Percentiles rank a stretch among this genome's conserved stretches.
phyloP scores from a whole-genome alignment of 441 rosid genomes.

The Brassica balearica region DNA sequence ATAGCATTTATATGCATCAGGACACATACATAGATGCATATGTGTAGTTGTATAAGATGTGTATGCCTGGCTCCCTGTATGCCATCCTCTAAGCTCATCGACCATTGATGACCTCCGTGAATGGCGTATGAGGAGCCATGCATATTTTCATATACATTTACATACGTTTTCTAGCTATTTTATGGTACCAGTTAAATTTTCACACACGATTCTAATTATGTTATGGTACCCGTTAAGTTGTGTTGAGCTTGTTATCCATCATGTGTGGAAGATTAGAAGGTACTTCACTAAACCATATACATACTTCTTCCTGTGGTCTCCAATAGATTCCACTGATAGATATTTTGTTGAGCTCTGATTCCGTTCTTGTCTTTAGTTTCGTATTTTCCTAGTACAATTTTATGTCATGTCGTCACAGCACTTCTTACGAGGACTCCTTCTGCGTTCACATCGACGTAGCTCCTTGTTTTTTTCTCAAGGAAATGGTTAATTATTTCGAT shows the following conservation, averaged over 20 bases:
- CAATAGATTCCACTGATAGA: slow-evolving; percentile 27
- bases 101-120: slow-evolving; percentile 76
- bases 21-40: background rate
- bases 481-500: slow-evolving; percentile 24
- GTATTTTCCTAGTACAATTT: slow-evolving; percentile 36
- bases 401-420: slow-evolving; percentile 40
- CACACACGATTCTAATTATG: slow-evolving; percentile 6
- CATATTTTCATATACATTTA: slow-evolving; percentile 50
- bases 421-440: slow-evolving; percentile 40
- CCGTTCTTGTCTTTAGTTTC: slow-evolving; percentile 30
- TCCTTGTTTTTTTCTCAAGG: background rate
- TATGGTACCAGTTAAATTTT: slow-evolving; percentile 7
- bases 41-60: slow-evolving; percentile 21
- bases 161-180: background rate
- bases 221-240: slow-evolving; percentile 20
- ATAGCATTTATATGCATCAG: slow-evolving; percentile 5
- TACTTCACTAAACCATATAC: slow-evolving; percentile 4
- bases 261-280: slow-evolving; percentile 24
- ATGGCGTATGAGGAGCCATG: slow-evolving; percentile 99
- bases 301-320: slow-evolving; percentile 17
- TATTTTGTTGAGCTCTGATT: slow-evolving; percentile 41
- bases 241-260: slow-evolving; percentile 15
- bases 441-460: slow-evolving; percentile 39
- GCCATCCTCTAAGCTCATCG: slow-evolving; percentile 83
- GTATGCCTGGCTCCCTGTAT: slow-evolving; percentile 99